Conservation (phyloP, 192 early-diverging fungal genomes). For the Dissophora ornata region DNA sequence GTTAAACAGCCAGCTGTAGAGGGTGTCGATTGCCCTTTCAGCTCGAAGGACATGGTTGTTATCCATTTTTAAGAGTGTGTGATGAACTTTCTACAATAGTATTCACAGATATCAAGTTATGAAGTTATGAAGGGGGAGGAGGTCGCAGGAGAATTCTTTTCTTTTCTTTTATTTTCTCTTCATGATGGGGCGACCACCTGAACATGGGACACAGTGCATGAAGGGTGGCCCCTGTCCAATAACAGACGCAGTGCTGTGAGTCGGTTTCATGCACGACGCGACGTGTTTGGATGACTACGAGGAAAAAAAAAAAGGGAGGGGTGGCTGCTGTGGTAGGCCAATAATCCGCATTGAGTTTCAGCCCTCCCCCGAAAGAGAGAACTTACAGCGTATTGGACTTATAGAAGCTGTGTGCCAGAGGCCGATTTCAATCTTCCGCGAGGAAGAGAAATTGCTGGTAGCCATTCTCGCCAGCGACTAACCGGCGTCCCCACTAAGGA, state of each 20-base stretch:
- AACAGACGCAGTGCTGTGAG: not conserved
- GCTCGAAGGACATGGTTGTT: not conserved
- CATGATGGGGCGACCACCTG: too few relatives aligned
- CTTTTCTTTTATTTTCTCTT: too few relatives aligned
- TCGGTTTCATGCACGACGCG: not conserved
- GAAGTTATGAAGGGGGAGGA: not conserved
- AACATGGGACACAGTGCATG: too few relatives aligned
- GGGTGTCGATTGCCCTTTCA: not conserved
- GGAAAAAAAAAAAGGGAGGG: not conserved
- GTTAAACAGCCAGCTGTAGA: conserved; percentile 1
- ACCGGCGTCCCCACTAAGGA: conserved; percentile 53
- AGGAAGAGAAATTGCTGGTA: conserved; percentile 49
- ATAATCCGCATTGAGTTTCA: conserved; percentile 59
- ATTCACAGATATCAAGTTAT: too few relatives aligned
- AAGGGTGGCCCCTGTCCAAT: not conserved
- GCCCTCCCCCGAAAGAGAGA: conserved; percentile 2
- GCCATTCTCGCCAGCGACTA: conserved; percentile 47
- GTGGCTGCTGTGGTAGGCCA: conserved; percentile 53
- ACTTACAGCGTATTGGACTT: conserved; percentile 56
- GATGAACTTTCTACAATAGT: too few relatives aligned
- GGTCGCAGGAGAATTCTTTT: not conserved
- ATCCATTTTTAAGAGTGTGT: too few relatives aligned
- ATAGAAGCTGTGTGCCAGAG: conserved; percentile 55
- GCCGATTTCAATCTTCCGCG: conserved; percentile 45
- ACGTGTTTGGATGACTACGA: too few relatives aligned